phyloP scores from a whole-genome alignment of 345 rosid genomes.

The Noccaea caerulescens region DNA sequence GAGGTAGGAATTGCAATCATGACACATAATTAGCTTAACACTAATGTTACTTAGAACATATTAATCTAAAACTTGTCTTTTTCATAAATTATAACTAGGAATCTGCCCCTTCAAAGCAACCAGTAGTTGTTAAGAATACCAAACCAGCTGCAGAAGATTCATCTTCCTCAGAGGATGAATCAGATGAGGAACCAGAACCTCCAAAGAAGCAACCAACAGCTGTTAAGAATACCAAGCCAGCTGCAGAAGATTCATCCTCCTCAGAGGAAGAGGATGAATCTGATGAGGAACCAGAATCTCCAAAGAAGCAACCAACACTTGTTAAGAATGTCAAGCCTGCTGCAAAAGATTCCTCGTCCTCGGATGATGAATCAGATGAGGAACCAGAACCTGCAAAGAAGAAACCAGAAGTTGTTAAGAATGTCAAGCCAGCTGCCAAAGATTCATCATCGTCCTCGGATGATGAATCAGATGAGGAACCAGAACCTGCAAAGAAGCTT shows the following conservation, averaged over 20 bases:
- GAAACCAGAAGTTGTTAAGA: no score
- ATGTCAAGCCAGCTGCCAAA: slow-evolving; percentile 31
- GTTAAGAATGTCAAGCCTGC: no score
- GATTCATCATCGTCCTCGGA: slow-evolving; percentile 38
- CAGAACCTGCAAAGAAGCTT: slow-evolving; percentile 25
- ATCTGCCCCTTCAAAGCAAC: slow-evolving; percentile 30
- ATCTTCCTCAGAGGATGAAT: slow-evolving; percentile 32
- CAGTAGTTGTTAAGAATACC: slow-evolving; percentile 33
- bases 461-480: slow-evolving; percentile 43
- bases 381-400: no score
- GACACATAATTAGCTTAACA: neutral
- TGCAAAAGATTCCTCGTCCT: neutral
- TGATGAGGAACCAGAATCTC: neutral
- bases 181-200: neutral
- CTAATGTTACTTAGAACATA: neutral
- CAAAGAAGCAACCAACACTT: no score
- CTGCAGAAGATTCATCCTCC: slow-evolving; percentile 42
- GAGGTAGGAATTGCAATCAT: slow-evolving; percentile 34
- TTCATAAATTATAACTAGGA: slow-evolving; percentile 26
- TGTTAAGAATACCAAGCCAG: slow-evolving; percentile 33
- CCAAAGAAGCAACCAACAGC: slow-evolving; percentile 20
- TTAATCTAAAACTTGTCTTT: no score
- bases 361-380: slow-evolving; percentile 7
- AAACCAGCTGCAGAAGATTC: slow-evolving; percentile 41
- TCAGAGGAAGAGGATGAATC: slow-evolving; percentile 32